phyloP scores from a whole-genome alignment of 352 stramenopile genomes.

The Globisporangium alternatum region DNA sequence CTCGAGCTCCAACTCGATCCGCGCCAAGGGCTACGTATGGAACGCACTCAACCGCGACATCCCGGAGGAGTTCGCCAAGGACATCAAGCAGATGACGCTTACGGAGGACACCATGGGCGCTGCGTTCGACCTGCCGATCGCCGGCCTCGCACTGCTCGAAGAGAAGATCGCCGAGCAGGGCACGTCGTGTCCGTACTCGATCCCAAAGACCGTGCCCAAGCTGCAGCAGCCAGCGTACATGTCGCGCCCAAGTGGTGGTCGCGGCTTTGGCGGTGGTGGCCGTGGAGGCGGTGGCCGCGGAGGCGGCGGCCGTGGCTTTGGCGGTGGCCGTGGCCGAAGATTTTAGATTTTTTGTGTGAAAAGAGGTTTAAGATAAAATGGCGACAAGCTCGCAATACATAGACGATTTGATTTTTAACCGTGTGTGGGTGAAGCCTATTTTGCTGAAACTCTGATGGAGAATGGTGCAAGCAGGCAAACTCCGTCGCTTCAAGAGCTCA shows the following conservation, averaged over 20 bases:
- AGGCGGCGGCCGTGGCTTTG: slow-evolving; percentile 30
- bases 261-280: slow-evolving; percentile 32
- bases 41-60: slow-evolving; percentile 89
- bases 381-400: neutral
- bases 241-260: slow-evolving; percentile 38
- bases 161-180: slow-evolving; percentile 70
- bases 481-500: no score
- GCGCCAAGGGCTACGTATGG: slow-evolving; percentile 91
- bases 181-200: slow-evolving; percentile 67
- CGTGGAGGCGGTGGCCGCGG: slow-evolving; percentile 35
- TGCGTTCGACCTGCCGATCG: slow-evolving; percentile 88
- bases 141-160: slow-evolving; percentile 60
- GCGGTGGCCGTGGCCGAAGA: slow-evolving; percentile 38
- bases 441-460: neutral
- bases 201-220: slow-evolving; percentile 74
- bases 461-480: no score
- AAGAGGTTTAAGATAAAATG: neutral
- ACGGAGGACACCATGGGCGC: slow-evolving; percentile 85
- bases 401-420: neutral
- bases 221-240: slow-evolving; percentile 67
- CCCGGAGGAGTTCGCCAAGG: slow-evolving; percentile 59
- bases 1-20: slow-evolving; percentile 78
- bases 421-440: neutral
- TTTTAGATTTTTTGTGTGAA: slow-evolving; percentile 13
- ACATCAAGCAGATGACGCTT: slow-evolving; percentile 90